Percentiles rank a stretch among this genome's conserved stretches.
Conservation (phyloP, 2,329 filamentous ascomycete species). For the Alternaria panax region DNA sequence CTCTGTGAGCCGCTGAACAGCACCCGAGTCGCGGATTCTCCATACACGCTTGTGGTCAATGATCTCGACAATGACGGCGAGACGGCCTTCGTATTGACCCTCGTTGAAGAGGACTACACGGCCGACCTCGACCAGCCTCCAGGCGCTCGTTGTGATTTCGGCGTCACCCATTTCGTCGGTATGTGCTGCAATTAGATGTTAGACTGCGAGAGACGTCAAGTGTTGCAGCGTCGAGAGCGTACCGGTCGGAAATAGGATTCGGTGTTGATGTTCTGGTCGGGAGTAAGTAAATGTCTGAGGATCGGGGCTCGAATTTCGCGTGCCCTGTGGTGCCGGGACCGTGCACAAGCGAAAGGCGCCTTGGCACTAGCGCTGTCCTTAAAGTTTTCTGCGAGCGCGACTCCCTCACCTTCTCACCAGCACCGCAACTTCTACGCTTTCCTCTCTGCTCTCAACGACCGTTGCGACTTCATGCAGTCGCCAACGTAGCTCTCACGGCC, state of each 20-base stretch:
- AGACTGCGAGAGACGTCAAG: conserved; percentile 32
- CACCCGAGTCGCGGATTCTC: conserved; percentile 48
- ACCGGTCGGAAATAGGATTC: conserved; percentile 51
- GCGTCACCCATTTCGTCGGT: conserved; percentile 57
- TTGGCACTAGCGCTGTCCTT: conserved; percentile 18
- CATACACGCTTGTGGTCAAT: conserved; percentile 99
- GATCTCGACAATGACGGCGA: conserved; percentile 97
- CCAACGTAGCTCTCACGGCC: neutral
- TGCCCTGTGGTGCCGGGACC: conserved; percentile 11
- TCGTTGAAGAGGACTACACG: conserved; percentile 91
- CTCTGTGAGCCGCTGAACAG: conserved; percentile 40
- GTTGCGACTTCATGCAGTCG: neutral
- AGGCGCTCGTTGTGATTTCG: conserved; percentile 56
- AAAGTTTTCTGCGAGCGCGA: conserved; percentile 25
- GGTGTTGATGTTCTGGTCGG: conserved; percentile 43
- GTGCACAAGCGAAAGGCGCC: conserved; percentile 19
- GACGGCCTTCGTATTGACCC: conserved; percentile 81
- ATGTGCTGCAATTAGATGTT: conserved; percentile 42
- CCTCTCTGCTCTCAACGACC: conserved; percentile 5
- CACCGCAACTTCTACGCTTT: neutral
- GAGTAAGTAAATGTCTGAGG: conserved; percentile 30
- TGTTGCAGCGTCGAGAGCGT: conserved; percentile 39
- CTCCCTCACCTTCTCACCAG: conserved; percentile 6
- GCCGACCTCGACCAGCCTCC: conserved; percentile 98
- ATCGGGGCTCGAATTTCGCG: conserved; percentile 23